Evolutionary conservation across 192 early-diverging fungal genomes (phyloP), one percentile per base, ranked within the genome.

Genomic region (Jimgerdemannia flammicorona): DNA sequence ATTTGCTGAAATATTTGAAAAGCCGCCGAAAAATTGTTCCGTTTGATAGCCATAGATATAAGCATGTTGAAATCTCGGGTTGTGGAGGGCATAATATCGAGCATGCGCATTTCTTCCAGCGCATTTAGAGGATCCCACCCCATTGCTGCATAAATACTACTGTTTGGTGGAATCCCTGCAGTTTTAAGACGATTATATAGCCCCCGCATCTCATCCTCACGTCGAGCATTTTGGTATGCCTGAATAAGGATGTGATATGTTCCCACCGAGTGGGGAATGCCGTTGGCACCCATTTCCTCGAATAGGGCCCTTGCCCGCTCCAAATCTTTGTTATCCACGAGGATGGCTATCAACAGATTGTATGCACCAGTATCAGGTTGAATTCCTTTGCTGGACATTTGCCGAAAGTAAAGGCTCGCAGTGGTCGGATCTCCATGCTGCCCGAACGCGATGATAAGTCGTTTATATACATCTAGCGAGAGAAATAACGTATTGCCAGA

Each of bases 41-140:
- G 64, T 65, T 39, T 70, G 3, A 83, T 63, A 19, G 43, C 54
- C 64, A 70, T 40, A 40, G 40, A 17, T 4, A 85, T 70, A 3
- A 81, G 71, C 20, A 64, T 71, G 20, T 85, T 85, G 54, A 77
- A 85, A 66, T 85, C 84, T n/a, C 42, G 18, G 4, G 69, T 42
- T 20, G 3, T 8, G 39, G 44, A 40, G 0, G n/a, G 11, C 11
- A 3, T 7, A 14, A 0, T 59, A 3, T 41, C 71, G 1, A 20
- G 8, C 10, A 64, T 67, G 19, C 44, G 63, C 49, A 79, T 40
- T 20, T 77, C 72, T 40, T 65, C 42, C 7, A 85, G 10, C 3
- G 75, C 72, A 1, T 44, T 42, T 70, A 49, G 40, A 8, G 77
- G 68, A 10, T 40, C 41, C 75, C 40, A 70, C 9, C 66, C 72